Evolutionary conservation across 805 yeast genomes (phyloP).

Genomic region (Wickerhamiella australiensis): DNA sequence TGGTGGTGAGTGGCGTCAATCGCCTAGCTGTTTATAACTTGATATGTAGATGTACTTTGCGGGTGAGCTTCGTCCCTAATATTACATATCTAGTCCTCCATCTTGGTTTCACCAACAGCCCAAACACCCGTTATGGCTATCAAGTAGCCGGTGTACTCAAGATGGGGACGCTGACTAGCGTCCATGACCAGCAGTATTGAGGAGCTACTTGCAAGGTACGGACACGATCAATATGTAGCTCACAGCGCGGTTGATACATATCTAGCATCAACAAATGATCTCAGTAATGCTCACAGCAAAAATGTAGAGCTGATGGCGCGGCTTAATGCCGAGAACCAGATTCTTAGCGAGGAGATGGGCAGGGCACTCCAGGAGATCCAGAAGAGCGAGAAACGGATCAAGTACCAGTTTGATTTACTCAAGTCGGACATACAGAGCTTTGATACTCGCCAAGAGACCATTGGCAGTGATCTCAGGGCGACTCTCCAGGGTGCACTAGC

Average conservation of each 20-base stretch:
- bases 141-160: background rate
- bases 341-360: slow-evolving; percentile 24
- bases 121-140: background rate
- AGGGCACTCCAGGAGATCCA: slow-evolving; percentile 21
- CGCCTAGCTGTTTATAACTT: background rate
- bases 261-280: slow-evolving; percentile 16
- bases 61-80: too few relatives aligned
- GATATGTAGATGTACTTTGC: too few relatives aligned
- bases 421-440: slow-evolving; percentile 24
- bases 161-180: background rate
- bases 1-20: slow-evolving; percentile 14
- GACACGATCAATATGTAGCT: slow-evolving; percentile 24
- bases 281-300: slow-evolving; percentile 23
- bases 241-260: slow-evolving; percentile 22
- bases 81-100: too few relatives aligned
- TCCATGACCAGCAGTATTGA: slow-evolving; percentile 3
- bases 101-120: background rate
- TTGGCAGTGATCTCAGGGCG: slow-evolving; percentile 13
- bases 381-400: slow-evolving; percentile 23
- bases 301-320: slow-evolving; percentile 25
- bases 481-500: slow-evolving; percentile 11
- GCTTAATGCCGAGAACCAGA: slow-evolving; percentile 25
- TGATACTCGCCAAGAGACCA: slow-evolving; percentile 17
- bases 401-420: slow-evolving; percentile 28
- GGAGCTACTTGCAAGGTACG: slow-evolving; percentile 20